These are phyloP conservation scores for Fraxinus sp. DNA, from an alignment of 305 asterid species.

Conservation along the genomic window DNA sequence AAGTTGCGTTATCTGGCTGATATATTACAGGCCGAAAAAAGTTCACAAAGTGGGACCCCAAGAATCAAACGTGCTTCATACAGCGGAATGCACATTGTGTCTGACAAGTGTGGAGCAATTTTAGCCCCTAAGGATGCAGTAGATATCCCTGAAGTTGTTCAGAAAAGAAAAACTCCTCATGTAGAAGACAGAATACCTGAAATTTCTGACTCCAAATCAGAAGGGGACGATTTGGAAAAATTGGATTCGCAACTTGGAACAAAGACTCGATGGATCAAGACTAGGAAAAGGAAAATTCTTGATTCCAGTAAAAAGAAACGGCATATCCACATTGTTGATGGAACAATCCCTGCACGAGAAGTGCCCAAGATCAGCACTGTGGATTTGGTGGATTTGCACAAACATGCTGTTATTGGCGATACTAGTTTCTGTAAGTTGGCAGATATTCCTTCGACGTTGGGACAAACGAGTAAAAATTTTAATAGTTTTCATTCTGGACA, in stretches of 20 bases:
- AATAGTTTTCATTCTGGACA: constrained; percentile 22
- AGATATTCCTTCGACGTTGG: constrained; percentile 15
- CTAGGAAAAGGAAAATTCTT: constrained; percentile 31
- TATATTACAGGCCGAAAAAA: constrained; percentile 41
- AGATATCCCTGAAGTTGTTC: constrained; percentile 18
- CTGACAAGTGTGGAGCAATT: constrained; percentile 30
- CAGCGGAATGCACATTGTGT: constrained; percentile 22
- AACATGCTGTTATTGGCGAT: constrained; percentile 13
- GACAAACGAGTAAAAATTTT: constrained; percentile 17
- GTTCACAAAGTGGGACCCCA: constrained; percentile 16
- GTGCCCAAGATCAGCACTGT: constrained; percentile 10
- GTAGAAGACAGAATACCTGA: constrained; percentile 39
- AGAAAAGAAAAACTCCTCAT: constrained; percentile 35
- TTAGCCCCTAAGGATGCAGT: constrained; percentile 18
- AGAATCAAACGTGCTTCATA: constrained; percentile 28
- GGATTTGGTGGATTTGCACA: constrained; percentile 20
- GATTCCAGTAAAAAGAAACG: constrained; percentile 27
- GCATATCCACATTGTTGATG: constrained; percentile 22
- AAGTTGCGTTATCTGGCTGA: constrained; percentile 59
- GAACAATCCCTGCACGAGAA: constrained; percentile 18
- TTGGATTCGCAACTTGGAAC: constrained; percentile 16
- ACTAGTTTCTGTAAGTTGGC: constrained; percentile 22
- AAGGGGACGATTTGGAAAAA: constrained; percentile 24
- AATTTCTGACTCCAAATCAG: constrained; percentile 31
- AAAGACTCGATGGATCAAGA: constrained; percentile 26